phyloP scores from a whole-genome alignment of 805 yeast genomes.

The Lachancea lanzarotensis region DNA sequence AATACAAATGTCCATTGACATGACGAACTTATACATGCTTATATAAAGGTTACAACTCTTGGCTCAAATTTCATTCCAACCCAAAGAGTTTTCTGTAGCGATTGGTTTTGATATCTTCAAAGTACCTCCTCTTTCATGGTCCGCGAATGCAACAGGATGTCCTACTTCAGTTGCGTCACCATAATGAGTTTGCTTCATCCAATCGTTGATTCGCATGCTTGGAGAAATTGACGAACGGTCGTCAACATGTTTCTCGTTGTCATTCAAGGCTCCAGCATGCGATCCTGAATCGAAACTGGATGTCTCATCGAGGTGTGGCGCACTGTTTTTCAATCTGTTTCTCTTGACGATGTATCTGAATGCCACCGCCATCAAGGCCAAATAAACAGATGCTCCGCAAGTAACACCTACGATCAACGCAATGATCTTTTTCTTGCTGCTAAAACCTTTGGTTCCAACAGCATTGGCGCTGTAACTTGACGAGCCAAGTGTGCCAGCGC shows the following conservation, averaged over 20 bases:
- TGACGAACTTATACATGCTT: not conserved
- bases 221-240: constrained; percentile 23
- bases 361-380: constrained; percentile 51
- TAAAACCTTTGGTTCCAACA: constrained; percentile 14
- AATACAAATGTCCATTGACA: not conserved
- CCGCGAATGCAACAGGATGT: constrained; percentile 13
- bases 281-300: constrained; percentile 14
- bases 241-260: constrained; percentile 7
- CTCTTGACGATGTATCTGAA: constrained; percentile 45
- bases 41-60: no score
- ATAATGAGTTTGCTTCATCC: constrained; percentile 29
- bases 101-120: constrained; percentile 60
- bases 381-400: constrained; percentile 64
- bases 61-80: constrained; percentile 45
- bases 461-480: constrained; percentile 21
- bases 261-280: constrained; percentile 2
- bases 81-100: constrained; percentile 62
- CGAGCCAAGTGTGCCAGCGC: constrained; percentile 12
- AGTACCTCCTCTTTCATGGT: constrained; percentile 9
- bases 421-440: constrained; percentile 43
- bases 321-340: constrained; percentile 15
- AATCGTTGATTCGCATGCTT: constrained; percentile 26
- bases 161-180: constrained; percentile 17
- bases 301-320: constrained; percentile 18
- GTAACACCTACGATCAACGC: constrained; percentile 83